Percentiles rank a stretch among this genome's conserved stretches.
These are phyloP conservation scores for Curvularia hawaiiensis DNA, from an alignment of 2,329 filamentous ascomycete species.

Conservation along the genomic window DNA sequence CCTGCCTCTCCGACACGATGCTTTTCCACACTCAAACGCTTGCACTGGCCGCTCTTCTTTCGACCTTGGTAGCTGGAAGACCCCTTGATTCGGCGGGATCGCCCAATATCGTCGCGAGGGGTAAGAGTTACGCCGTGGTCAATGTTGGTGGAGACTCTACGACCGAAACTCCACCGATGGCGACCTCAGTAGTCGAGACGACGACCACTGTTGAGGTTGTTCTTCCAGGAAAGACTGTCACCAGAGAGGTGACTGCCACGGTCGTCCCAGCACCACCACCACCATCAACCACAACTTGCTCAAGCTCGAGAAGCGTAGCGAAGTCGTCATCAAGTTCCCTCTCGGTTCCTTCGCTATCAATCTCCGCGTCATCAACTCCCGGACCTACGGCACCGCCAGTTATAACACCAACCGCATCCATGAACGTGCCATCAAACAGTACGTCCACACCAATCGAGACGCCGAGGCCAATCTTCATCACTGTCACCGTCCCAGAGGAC, in stretches of 20 bases:
- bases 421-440: slow-evolving; percentile 14
- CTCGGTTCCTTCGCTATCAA: background rate
- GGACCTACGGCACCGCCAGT: slow-evolving; percentile 30
- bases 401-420: slow-evolving; percentile 15
- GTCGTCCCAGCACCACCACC: slow-evolving; percentile 18
- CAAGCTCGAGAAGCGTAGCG: slow-evolving; percentile 19
- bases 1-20: slow-evolving; percentile 29
- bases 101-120: slow-evolving; percentile 27
- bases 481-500: slow-evolving; percentile 35
- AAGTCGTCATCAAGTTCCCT: slow-evolving; percentile 6
- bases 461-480: slow-evolving; percentile 35
- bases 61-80: slow-evolving; percentile 29
- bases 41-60: slow-evolving; percentile 28
- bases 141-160: slow-evolving; percentile 47
- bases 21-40: slow-evolving; percentile 30
- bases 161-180: slow-evolving; percentile 23
- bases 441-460: slow-evolving; percentile 22
- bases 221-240: slow-evolving; percentile 29
- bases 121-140: slow-evolving; percentile 47
- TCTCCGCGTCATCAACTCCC: slow-evolving; percentile 8
- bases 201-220: slow-evolving; percentile 38
- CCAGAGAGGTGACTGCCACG: slow-evolving; percentile 32
- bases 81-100: slow-evolving; percentile 32
- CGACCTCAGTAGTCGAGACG: slow-evolving; percentile 30
- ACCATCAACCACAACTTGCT: slow-evolving; percentile 19